phyloP scores from a whole-genome alignment of 371 early-diverging fungal species.

The Actinomucor elegans region DNA sequence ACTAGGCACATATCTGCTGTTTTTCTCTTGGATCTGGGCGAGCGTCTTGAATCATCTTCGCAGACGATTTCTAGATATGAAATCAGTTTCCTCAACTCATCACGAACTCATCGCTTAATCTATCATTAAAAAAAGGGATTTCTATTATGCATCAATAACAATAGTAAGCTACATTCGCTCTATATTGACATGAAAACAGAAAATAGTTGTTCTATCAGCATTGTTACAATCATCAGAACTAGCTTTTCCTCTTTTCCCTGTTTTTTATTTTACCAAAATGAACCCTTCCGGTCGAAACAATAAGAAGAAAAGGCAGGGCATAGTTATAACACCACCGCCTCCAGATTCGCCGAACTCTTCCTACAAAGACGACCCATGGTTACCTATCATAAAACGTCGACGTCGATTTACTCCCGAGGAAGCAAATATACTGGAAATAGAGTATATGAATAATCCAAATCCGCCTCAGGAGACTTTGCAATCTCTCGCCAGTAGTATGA shows the following conservation, averaged over 20 bases:
- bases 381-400: constrained; percentile 37
- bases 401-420: constrained; percentile 34
- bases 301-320: not conserved
- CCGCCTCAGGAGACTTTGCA: constrained; percentile 28
- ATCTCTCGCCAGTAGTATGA: constrained; percentile 18
- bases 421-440: constrained; percentile 22
- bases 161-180: too few species aligned
- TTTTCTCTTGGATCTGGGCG: constrained; percentile 50
- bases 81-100: too few species aligned
- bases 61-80: constrained; percentile 17
- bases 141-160: too few species aligned
- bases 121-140: too few species aligned
- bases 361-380: constrained; percentile 16
- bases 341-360: not conserved
- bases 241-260: not conserved
- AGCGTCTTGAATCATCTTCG: constrained; percentile 31
- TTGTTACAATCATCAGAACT: too few species aligned
- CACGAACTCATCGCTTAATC: too few species aligned
- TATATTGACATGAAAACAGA: too few species aligned
- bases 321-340: not conserved
- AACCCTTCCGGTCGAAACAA: not conserved
- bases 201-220: too few species aligned
- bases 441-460: constrained; percentile 17
- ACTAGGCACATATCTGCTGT: constrained; percentile 37
- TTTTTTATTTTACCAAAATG: not conserved